Conservation (phyloP, 176 grass and related monocot species). For the Oropetium thomaeum region DNA sequence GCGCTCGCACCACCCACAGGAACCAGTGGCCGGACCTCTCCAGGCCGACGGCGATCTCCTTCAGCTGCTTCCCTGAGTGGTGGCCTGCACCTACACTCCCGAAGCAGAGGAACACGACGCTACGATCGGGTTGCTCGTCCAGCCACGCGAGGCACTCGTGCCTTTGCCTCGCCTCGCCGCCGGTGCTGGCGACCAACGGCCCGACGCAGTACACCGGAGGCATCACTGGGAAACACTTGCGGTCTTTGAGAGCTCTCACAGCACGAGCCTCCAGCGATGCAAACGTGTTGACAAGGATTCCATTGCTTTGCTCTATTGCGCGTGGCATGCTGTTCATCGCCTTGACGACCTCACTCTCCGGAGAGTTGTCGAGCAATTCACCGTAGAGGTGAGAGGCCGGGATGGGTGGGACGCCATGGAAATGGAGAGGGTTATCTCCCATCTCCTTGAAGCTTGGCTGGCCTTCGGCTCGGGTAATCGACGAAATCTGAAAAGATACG, state of each 20-base stretch:
- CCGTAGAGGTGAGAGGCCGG: constrained; percentile 16
- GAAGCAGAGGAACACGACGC: constrained; percentile 63
- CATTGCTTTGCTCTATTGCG: not conserved
- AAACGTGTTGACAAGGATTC: not conserved
- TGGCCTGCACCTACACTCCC: constrained; percentile 17
- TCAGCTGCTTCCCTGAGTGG: not conserved
- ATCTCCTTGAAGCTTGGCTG: constrained; percentile 18
- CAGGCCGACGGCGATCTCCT: constrained; percentile 43
- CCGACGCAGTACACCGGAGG: constrained; percentile 21
- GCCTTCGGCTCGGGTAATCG: not conserved
- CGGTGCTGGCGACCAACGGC: not conserved
- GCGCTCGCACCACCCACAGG: constrained; percentile 40
- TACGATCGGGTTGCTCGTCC: constrained; percentile 35
- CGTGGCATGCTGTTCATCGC: not conserved
- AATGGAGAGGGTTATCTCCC: constrained; percentile 15
- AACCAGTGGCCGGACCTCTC: constrained; percentile 49
- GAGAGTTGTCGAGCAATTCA: not conserved
- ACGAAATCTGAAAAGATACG: not conserved
- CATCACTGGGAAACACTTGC: not conserved
- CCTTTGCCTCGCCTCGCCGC: not conserved
- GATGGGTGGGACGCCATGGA: constrained; percentile 41
- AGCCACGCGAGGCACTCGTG: constrained; percentile 54
- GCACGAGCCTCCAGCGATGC: not conserved
- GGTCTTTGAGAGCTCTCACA: not conserved
- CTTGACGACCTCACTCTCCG: not conserved